Base-by-base conservation (phyloP, 139 green algal genomes). In the Eudorina sp. region DNA sequence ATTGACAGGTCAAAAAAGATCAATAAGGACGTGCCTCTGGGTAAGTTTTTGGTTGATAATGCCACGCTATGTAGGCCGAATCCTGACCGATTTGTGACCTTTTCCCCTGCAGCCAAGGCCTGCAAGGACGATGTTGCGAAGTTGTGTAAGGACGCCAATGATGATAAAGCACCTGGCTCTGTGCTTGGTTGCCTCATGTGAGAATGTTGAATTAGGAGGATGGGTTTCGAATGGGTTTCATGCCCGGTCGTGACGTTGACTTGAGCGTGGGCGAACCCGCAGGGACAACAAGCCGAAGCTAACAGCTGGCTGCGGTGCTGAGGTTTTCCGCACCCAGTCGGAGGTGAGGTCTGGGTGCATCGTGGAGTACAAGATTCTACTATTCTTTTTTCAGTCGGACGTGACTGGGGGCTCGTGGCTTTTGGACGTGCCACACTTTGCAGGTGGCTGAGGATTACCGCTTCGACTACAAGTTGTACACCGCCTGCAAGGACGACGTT, bases 1-100 rank as follows among this genome's bases (percentile, higher is more conserved):
- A 89, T 94, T 38, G 91, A 92, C 70, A 70, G 90, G 29, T 88
- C 80, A 25, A 90, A 85, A 31, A 97, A 96, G 86, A 96, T 98
- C 83, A 97, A 97, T 91, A 95, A 94, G 73, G 94, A 98, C 58
- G 69, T 97, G 40, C 83, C 93, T 0, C 90, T 98, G 16, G 94
- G 92, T 95, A 31, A 25, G 90, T n/a, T n/a, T n/a, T n/a, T n/a
- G n/a, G n/a, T n/a, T n/a, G n/a, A n/a, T n/a, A n/a, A n/a, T n/a
- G n/a, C n/a, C n/a, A n/a, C n/a, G n/a, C n/a, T n/a, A n/a, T n/a
- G n/a, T n/a, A n/a, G n/a, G 55, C 23, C 55, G 4, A 46, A 18
- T 46, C 9, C 38, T 75, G 36, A 48, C 9, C 25, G 13, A 58
- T 58, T 31, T n/a, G n/a, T 74, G 31, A 23, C 3, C 48, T 53